These are phyloP conservation scores for Paxillus rubicundulus DNA, from an alignment of 768 basidiomycete species.

Conservation along the genomic window DNA sequence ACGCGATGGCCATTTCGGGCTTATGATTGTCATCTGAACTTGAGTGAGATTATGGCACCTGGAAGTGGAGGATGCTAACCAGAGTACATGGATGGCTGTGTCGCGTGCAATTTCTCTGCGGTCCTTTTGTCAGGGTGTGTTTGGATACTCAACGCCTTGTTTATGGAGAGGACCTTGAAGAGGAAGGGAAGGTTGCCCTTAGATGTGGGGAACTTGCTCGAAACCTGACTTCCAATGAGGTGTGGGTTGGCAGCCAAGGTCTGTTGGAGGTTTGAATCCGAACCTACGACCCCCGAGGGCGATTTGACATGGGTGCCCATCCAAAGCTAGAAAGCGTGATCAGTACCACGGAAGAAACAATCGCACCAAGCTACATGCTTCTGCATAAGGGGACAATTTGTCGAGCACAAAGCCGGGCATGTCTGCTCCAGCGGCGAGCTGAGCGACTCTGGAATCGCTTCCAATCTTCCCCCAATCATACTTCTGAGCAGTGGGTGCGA, in stretches of 20 bases:
- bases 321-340: conserved; percentile 67
- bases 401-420: conserved; percentile 68
- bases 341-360: background rate
- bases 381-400: conserved; percentile 81
- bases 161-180: conserved; percentile 89
- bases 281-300: conserved; percentile 54
- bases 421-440: conserved; percentile 62
- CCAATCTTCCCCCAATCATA: conserved; percentile 97
- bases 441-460: conserved; percentile 78
- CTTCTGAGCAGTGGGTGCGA: conserved; percentile 79
- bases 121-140: conserved; percentile 87
- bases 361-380: conserved; percentile 53
- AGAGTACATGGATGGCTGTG: conserved; percentile 85
- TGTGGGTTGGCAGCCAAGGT: conserved; percentile 64
- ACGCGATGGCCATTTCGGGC: conserved; percentile 97
- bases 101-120: conserved; percentile 64
- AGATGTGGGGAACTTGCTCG: conserved; percentile 50
- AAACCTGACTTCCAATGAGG: conserved; percentile 63
- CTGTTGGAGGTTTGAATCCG: conserved; percentile 48
- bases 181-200: conserved; percentile 82
- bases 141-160: conserved; percentile 88
- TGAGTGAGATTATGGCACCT: conserved; percentile 8
- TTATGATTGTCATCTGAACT: conserved; percentile 91
- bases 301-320: conserved; percentile 94
- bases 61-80: conserved; percentile 44